Conservation (phyloP, 371 early-diverging fungal genomes). For the Mucor circinelloides region DNA sequence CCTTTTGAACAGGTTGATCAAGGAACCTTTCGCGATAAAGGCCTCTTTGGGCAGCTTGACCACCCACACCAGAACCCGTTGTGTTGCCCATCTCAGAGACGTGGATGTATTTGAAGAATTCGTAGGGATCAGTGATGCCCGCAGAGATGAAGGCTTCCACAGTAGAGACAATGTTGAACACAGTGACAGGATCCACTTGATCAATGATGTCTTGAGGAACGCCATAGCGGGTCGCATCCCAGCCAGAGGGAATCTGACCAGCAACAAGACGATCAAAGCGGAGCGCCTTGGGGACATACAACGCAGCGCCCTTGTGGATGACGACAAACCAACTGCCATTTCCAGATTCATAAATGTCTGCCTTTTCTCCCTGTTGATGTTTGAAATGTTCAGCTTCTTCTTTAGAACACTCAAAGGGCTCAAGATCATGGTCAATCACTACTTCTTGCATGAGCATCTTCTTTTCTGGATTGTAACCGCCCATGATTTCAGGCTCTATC, state of each 20-base stretch:
- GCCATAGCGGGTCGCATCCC: constrained; percentile 93
- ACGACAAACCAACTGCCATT: constrained; percentile 78
- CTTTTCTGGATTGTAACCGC: constrained; percentile 91
- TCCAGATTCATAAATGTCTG: constrained; percentile 76
- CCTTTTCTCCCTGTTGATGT: constrained; percentile 83
- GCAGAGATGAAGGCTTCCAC: constrained; percentile 92
- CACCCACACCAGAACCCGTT: constrained; percentile 89
- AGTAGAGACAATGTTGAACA: constrained; percentile 89
- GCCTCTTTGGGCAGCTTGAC: constrained; percentile 77
- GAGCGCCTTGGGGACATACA: constrained; percentile 94
- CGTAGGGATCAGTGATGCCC: constrained; percentile 97
- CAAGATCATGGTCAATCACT: constrained; percentile 88
- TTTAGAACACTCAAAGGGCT: constrained; percentile 87
- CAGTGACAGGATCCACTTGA: constrained; percentile 91
- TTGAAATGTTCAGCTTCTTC: constrained; percentile 95
- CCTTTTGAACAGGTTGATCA: constrained; percentile 90
- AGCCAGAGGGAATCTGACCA: constrained; percentile 95
- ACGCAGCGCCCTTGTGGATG: constrained; percentile 85
- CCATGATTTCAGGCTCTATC: constrained; percentile 80
- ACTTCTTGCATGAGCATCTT: constrained; percentile 93
- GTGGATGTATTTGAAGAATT: constrained; percentile 96
- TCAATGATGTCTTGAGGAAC: constrained; percentile 89
- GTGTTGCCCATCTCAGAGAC: constrained; percentile 94
- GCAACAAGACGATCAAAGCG: constrained; percentile 94
- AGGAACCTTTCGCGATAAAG: constrained; percentile 79